phyloP scores from a whole-genome alignment of 805 yeast species.

The Brettanomyces anomalus region DNA sequence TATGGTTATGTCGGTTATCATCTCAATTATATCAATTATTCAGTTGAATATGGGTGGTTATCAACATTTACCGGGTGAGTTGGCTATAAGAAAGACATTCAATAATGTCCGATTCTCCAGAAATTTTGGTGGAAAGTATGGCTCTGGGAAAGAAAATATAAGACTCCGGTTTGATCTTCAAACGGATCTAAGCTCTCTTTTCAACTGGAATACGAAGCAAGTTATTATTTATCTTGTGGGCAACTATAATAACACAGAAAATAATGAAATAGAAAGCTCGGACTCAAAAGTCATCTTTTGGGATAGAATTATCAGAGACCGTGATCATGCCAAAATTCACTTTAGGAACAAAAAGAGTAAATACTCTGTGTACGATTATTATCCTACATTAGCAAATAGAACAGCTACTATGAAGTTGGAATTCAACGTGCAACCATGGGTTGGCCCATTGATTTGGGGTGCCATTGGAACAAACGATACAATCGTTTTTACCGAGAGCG shows the following conservation, averaged over 20 bases:
- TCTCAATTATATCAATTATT: constrained; percentile 37
- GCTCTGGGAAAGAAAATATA: constrained; percentile 69
- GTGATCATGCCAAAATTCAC: constrained; percentile 48
- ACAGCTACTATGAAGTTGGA: constrained; percentile 63
- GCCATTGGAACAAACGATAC: constrained; percentile 27
- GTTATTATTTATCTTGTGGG: constrained; percentile 88
- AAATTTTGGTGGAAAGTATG: constrained; percentile 48
- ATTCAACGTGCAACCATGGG: constrained; percentile 89
- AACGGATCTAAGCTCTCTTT: constrained; percentile 66
- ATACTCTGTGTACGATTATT: constrained; percentile 84
- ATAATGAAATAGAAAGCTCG: constrained; percentile 11
- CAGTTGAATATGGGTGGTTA: constrained; percentile 41
- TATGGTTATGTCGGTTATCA: constrained; percentile 35
- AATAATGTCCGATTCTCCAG: constrained; percentile 18
- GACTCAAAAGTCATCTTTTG: constrained; percentile 65
- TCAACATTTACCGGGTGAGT: constrained; percentile 27
- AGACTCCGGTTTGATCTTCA: constrained; percentile 64
- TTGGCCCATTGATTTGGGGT: constrained; percentile 75
- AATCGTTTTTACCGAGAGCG: neutral
- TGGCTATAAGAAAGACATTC: constrained; percentile 15
- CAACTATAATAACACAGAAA: constrained; percentile 34
- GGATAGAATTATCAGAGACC: constrained; percentile 69
- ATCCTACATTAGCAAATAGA: constrained; percentile 48
- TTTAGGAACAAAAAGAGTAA: constrained; percentile 52
- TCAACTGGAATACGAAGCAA: constrained; percentile 97